Conservation (phyloP, 768 basidiomycete species). For the Termitomyces sp. region DNA sequence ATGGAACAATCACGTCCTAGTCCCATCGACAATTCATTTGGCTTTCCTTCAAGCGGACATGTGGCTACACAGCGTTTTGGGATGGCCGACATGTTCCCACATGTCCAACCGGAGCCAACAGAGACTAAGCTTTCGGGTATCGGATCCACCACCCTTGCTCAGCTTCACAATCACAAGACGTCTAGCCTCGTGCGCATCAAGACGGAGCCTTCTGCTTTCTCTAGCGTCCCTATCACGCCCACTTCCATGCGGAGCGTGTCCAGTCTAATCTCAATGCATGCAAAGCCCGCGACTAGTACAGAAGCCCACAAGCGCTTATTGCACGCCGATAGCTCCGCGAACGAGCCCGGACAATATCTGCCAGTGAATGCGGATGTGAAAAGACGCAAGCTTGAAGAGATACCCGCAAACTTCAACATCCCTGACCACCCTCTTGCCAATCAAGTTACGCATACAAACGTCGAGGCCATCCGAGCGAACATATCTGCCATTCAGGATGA, state of each 20-base stretch:
- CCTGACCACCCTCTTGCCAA: conserved; percentile 13
- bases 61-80: background rate
- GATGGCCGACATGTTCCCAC: background rate
- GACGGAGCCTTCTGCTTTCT: background rate
- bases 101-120: background rate
- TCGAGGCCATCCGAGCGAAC: background rate
- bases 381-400: conserved; percentile 28
- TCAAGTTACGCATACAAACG: background rate
- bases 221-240: background rate
- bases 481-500: background rate
- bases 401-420: conserved; percentile 17
- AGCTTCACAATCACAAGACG: background rate
- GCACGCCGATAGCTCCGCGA: conserved; percentile 15
- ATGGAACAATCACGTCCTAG: conserved; percentile 5
- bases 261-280: background rate
- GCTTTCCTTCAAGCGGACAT: background rate
- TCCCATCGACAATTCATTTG: conserved; percentile 12
- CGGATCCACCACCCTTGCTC: background rate
- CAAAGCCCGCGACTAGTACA: conserved; percentile 30
- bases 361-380: conserved; percentile 15
- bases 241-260: background rate
- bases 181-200: background rate
- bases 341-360: background rate
- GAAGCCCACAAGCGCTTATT: conserved; percentile 37
- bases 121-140: background rate